Base-by-base conservation (phyloP, 345 rosid species). In the Odontarrhena argentea region DNA sequence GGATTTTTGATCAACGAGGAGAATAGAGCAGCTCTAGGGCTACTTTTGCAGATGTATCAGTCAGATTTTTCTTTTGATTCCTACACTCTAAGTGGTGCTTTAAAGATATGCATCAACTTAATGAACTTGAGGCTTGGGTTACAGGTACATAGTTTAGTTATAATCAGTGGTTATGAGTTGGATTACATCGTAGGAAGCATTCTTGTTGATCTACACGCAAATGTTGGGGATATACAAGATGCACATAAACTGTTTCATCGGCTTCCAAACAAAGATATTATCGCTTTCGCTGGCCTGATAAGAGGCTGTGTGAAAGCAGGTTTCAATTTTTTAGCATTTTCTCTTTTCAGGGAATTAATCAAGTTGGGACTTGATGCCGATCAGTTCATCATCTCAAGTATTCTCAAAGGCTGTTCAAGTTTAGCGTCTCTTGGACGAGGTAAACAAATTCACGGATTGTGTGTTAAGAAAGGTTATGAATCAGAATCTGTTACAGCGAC, bases 271-370 rank as follows among this genome's bases (percentile, higher is more conserved):
- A 85, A 82, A 76, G 91, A 89, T 74, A 73, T 68, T 9, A 59
- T 89, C 6, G 85, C 85, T 55, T 89, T 89, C 89, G 82, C 91
- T 25, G 81, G 83, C 51, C 61, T 89, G 60, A 77, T 86, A 50
- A 60, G 75, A 52, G 86, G 85, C 18, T 86, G 85, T 67, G 66
- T 82, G 41, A 82, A 83, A 76, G 30, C 59, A 60, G 86, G 84
- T 9, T 60, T 75, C 43, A 26, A 77, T 71, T 74, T 76, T 10
- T 60, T 72, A 56, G 83, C 83, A 11, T 74, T 82, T 71, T 63
- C 77, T 18, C 69, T 83, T 45, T 82, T 89, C 45, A 75, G 74
- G 59, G 83, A 83, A 30, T 77, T 89, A 81, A 73, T 77, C 37
- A 68, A 43, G 42, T 55, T 60, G 22, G 74, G 74, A 62, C 58